phyloP scores from a whole-genome alignment of 2,329 filamentous ascomycete genomes.

The Neocatenulostroma microsporum region DNA sequence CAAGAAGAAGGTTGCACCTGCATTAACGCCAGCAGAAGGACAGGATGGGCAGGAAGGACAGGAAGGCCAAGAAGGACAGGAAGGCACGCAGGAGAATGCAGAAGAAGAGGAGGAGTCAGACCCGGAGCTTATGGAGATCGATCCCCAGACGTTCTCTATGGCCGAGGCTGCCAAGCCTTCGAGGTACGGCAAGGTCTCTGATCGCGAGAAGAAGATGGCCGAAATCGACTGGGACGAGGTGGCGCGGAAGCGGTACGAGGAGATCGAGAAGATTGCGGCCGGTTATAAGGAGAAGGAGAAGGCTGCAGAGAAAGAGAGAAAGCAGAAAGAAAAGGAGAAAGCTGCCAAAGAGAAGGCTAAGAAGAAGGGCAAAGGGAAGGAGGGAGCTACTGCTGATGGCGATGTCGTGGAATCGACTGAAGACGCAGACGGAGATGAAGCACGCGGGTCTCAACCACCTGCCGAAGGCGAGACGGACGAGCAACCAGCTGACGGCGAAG shows the following conservation, averaged over 20 bases:
- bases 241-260: slow-evolving; percentile 31
- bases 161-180: slow-evolving; percentile 60
- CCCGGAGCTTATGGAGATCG: slow-evolving; percentile 44
- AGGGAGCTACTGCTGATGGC: neutral
- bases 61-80: slow-evolving; percentile 8
- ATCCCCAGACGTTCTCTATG: slow-evolving; percentile 62
- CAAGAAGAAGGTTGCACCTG: neutral
- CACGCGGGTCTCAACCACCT: slow-evolving; percentile 8
- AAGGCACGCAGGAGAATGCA: slow-evolving; percentile 9
- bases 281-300: slow-evolving; percentile 11
- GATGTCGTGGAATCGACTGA: slow-evolving; percentile 9
- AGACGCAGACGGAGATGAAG: slow-evolving; percentile 6
- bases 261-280: slow-evolving; percentile 25
- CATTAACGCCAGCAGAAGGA: slow-evolving; percentile 3
- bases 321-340: slow-evolving; percentile 6
- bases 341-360: neutral
- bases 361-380: neutral
- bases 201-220: slow-evolving; percentile 63
- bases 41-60: slow-evolving; percentile 9
- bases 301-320: slow-evolving; percentile 4
- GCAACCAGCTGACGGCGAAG: slow-evolving; percentile 10
- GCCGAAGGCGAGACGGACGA: slow-evolving; percentile 13
- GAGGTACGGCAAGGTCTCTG: slow-evolving; percentile 59
- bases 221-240: slow-evolving; percentile 54
- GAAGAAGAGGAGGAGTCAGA: slow-evolving; percentile 21